Evolutionary conservation across 2,329 filamentous ascomycete species (phyloP), one percentile per base, ranked within the genome.

Genomic region (Anthostomella pinea): DNA sequence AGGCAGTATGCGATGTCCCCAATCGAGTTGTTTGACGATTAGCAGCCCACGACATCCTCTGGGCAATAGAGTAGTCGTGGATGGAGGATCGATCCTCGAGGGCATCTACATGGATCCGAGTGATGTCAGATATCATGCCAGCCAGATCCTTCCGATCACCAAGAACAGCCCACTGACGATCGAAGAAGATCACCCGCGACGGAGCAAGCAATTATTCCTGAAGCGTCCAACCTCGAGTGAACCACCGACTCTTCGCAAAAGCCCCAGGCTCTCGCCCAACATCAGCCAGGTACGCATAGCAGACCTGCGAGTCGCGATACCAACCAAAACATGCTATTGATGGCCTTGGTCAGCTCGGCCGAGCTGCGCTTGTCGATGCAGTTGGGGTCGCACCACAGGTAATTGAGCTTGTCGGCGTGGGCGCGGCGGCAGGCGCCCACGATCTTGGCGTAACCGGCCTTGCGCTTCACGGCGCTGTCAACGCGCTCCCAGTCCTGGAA

Each of bases 1-100:
- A 72, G 49, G 8, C 58, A 68, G 25, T 72, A 72, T 0, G 66
- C 66, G n/a, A 56, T 56, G 24, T 72, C 69, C 30, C 72, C 68
- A 36, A 4, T 3, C 59, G 38, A 0, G 51, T 57, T 0, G 66
- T 68, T 4, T 50, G 36, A 13, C 57, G 56, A 11, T 38, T 40
- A 8, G 60, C 59, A 20, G 56, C 65, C 64, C 60, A 70, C 4
- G 57, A 64, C 65, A 68, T 67, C 11, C 63, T 58, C 21, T 60
- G 56, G 0, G 65, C 64, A 21, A 66, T 35, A 0, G 55, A 58
- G 10, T 52, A 57, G 0, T 36, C 20, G 0, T 17, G 21, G 2
- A 56, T 51, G 0, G 40, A 51, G 3, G 35, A 23, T 0, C 39
- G 39, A 24, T 56, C 42, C 2, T 33, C 15, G 3, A 59, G 29